phyloP scores from a whole-genome alignment of 2,329 filamentous ascomycete genomes.

The Alternaria arbusti region DNA sequence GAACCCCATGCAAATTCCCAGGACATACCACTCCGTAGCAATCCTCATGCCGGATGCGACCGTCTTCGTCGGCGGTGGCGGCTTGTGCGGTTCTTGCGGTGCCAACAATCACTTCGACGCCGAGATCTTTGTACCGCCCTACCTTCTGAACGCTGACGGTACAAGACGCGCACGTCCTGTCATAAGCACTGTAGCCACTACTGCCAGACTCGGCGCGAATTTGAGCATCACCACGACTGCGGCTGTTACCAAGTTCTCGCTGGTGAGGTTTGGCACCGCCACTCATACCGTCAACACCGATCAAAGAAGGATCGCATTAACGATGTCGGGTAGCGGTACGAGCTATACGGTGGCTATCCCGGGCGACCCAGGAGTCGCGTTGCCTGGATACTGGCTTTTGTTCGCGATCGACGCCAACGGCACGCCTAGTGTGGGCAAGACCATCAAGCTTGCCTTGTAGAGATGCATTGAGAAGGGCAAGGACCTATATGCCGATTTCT shows the following conservation, averaged over 20 bases:
- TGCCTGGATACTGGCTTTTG: constrained; percentile 63
- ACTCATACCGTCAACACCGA: constrained; percentile 67
- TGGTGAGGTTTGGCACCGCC: constrained; percentile 58
- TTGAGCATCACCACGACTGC: constrained; percentile 40
- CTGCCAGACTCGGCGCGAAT: constrained; percentile 38
- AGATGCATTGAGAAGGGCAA: background rate
- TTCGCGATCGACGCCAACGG: constrained; percentile 58
- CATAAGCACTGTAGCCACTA: constrained; percentile 46
- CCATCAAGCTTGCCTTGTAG: constrained; percentile 35
- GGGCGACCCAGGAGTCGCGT: constrained; percentile 55
- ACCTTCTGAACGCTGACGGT: constrained; percentile 59
- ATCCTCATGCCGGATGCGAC: constrained; percentile 37
- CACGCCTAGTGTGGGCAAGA: constrained; percentile 56
- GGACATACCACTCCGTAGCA: constrained; percentile 39
- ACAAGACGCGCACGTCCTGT: constrained; percentile 51
- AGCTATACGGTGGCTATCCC: constrained; percentile 54
- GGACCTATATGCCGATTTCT: background rate
- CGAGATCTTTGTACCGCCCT: constrained; percentile 63
- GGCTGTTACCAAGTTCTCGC: constrained; percentile 43
- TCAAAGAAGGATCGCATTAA: constrained; percentile 60
- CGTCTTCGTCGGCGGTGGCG: constrained; percentile 33
- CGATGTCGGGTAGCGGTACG: constrained; percentile 33
- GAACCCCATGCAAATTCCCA: constrained; percentile 26
- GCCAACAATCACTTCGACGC: constrained; percentile 59
- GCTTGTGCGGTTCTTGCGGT: constrained; percentile 55